A percentile compares a stretch with the other conserved stretches of the same genome.
These are phyloP conservation scores for Kitagawia praeruptora DNA, from an alignment of 129 eudicot genomes.

Conservation along the genomic window DNA sequence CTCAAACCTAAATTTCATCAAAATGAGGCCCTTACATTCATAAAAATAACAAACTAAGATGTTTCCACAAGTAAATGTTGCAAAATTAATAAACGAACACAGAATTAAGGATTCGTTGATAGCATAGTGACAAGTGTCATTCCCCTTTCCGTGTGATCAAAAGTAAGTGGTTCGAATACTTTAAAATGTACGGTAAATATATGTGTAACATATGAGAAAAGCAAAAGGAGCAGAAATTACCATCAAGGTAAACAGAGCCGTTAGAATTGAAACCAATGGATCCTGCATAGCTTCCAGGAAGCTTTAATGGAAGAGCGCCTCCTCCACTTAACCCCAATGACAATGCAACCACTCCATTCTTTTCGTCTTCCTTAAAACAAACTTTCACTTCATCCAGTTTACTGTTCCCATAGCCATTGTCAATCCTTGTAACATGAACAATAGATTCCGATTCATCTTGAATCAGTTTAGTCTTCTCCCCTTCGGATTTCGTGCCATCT, in stretches of 20 bases:
- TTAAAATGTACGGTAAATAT: background rate
- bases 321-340: slow-evolving; percentile 61
- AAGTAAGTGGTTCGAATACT: too few species aligned
- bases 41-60: background rate
- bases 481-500: slow-evolving; percentile 30
- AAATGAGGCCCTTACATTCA: background rate
- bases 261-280: slow-evolving; percentile 82
- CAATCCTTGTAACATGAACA: slow-evolving; percentile 29
- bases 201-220: background rate
- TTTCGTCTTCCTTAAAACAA: slow-evolving; percentile 31
- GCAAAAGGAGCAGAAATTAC: slow-evolving; percentile 29
- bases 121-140: background rate
- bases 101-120: background rate
- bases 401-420: slow-evolving; percentile 19
- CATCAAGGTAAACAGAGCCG: slow-evolving; percentile 75
- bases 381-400: slow-evolving; percentile 29
- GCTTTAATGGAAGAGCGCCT: slow-evolving; percentile 36
- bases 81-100: background rate
- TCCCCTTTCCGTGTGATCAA: background rate
- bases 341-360: slow-evolving; percentile 22
- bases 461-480: slow-evolving; percentile 48
- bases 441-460: slow-evolving; percentile 40
- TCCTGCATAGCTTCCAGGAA: slow-evolving; percentile 74
- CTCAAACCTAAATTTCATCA: background rate
- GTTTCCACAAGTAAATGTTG: background rate